A percentile compares a stretch with the other conserved stretches of the same genome.
Evolutionary conservation across 2,329 filamentous ascomycete genomes (phyloP).

Genomic region (Alternaria sp.): DNA sequence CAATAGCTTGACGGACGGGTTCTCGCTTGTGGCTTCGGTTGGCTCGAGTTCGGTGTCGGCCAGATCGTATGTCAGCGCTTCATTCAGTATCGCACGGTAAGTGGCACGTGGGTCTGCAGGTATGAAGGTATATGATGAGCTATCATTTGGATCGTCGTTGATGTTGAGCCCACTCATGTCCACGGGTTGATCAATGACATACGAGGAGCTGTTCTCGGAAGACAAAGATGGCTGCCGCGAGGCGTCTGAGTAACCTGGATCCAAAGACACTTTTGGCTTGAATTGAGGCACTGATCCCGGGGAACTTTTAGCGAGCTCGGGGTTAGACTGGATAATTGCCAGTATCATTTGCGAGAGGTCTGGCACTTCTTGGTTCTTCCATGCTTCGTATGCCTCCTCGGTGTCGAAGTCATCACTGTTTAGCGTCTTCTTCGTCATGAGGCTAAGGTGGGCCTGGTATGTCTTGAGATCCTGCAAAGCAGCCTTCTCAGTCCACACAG

Average conservation of each 20-base stretch:
- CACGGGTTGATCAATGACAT: slow-evolving; percentile 72
- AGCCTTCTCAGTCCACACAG: slow-evolving; percentile 88
- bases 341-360: slow-evolving; percentile 94
- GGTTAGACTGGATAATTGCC: slow-evolving; percentile 84
- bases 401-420: slow-evolving; percentile 86
- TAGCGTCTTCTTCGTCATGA: slow-evolving; percentile 78
- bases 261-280: slow-evolving; percentile 55
- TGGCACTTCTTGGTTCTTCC: slow-evolving; percentile 88
- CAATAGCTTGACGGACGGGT: slow-evolving; percentile 62
- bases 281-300: slow-evolving; percentile 67
- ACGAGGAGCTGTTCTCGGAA: slow-evolving; percentile 58
- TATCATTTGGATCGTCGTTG: slow-evolving; percentile 60
- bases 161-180: slow-evolving; percentile 73
- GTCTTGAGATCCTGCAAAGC: slow-evolving; percentile 90
- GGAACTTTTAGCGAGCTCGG: slow-evolving; percentile 81
- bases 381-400: slow-evolving; percentile 85
- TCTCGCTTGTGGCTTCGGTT: slow-evolving; percentile 58
- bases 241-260: slow-evolving; percentile 57
- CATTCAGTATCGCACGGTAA: slow-evolving; percentile 82
- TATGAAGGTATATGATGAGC: slow-evolving; percentile 84
- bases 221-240: slow-evolving; percentile 58
- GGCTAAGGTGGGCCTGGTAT: slow-evolving; percentile 87
- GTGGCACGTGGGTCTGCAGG: slow-evolving; percentile 82
- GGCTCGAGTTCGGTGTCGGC: slow-evolving; percentile 63
- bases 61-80: slow-evolving; percentile 72